Evolutionary conservation across 23 red algal species (phyloP), one percentile per base, ranked within the genome.

Genomic region (Gracilaria domingensis): DNA sequence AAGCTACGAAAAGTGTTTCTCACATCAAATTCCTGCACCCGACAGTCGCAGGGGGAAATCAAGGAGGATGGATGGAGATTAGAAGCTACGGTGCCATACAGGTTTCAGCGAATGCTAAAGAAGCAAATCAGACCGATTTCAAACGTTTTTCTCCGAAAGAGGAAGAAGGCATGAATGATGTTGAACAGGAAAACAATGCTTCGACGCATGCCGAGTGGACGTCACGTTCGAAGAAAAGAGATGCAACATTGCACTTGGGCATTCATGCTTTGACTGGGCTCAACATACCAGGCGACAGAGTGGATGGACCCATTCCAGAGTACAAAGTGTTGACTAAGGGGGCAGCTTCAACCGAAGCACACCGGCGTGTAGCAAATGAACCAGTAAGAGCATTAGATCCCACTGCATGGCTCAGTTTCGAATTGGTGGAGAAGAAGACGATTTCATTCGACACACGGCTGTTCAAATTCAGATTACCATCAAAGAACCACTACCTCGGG

Each of bases 1-100:
- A 54, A 8, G 30, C 37, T 23, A 66, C 12, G 20, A 20, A 58
- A 26, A 36, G 40, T 0, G 55, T 9, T n/a, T 77, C 82, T 42
- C 55, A 25, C 18, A 61, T 97, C 0, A 59, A 90, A 11, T 97
- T 97, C 50, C 16, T 87, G 29, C 95, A 97, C 65, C 95, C 95
- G 60, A 91, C 90, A 16, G 90, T 93, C n/a, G 28, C 84, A 0
- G 90, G 85, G 20, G 40, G 58, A 1, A 36, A 56, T 26, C 55
- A 83, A 25, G 84, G 77, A 13, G 95, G 95, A 71, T 97, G 95
- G 95, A 94, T 97, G 90, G 72, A 86, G 16, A 37, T 3, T 56
- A 23, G 34, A 48, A 83, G 20, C 13, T 55, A 17, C 18, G 8
- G 51, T 2, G 17, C 11, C 13, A 1, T 16, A 14, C 11, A 1